Conservation (phyloP, 108 stramenopile genomes). For the Cyclotella cryptica region DNA sequence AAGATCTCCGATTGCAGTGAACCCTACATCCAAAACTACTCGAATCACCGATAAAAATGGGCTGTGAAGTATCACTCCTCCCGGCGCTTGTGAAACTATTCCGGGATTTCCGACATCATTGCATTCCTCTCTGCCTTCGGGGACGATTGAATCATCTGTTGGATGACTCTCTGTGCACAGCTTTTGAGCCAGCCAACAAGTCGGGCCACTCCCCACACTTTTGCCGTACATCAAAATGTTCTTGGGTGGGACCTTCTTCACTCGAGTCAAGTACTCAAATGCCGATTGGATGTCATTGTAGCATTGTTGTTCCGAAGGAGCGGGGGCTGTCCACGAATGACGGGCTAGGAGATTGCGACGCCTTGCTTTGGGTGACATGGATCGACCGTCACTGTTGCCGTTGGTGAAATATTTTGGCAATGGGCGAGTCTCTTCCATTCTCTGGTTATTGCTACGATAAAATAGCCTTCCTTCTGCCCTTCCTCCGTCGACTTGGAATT, state of each 20-base stretch:
- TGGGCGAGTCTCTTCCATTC: conserved; percentile 1
- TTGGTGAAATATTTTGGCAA: conserved; percentile 2
- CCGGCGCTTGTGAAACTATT: conserved; percentile 18
- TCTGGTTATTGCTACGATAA: conserved; percentile 6
- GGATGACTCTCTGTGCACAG: conserved; percentile 15
- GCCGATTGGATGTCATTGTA: conserved; percentile 84
- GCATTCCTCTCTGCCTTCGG: conserved; percentile 9
- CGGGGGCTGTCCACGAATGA: conserved; percentile 30
- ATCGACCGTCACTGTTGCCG: not conserved
- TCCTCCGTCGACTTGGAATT: not conserved
- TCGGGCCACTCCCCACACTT: conserved; percentile 70
- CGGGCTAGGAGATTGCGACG: conserved; percentile 22
- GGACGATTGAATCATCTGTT: not conserved
- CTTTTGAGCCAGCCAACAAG: conserved; percentile 72
- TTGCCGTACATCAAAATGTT: conserved; percentile 81
- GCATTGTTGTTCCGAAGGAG: conserved; percentile 58
- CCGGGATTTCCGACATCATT: not conserved
- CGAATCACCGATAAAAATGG: conserved; percentile 71
- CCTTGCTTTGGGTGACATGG: not conserved
- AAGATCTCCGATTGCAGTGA: conserved; percentile 79
- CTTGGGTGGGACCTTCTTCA: conserved; percentile 51
- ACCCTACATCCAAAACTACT: conserved; percentile 78
- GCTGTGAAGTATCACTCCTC: conserved; percentile 71
- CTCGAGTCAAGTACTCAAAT: conserved; percentile 65
- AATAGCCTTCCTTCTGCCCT: not conserved